Evolutionary conservation across 371 early-diverging fungal genomes (phyloP).

Genomic region (Mucor indicus): DNA sequence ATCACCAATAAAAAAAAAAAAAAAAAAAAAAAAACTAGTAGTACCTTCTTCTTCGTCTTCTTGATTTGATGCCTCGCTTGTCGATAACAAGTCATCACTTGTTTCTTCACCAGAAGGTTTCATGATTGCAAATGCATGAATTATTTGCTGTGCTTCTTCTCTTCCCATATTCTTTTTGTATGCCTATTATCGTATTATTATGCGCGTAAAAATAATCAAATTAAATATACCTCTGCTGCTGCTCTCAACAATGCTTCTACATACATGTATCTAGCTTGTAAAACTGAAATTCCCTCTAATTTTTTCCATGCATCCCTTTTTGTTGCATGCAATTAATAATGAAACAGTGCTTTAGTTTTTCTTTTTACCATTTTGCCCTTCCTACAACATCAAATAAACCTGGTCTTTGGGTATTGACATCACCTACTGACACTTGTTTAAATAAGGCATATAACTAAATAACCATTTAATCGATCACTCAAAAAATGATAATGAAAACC

Average conservation of each 20-base stretch:
- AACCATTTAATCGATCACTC: not conserved
- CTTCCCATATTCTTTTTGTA: conserved; percentile 22
- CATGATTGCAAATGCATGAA: conserved; percentile 41
- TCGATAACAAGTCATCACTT: conserved; percentile 18
- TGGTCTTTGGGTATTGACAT: conserved; percentile 35
- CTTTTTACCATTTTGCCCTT: conserved; percentile 45
- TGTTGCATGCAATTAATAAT: not conserved
- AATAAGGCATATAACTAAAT: conserved; percentile 47
- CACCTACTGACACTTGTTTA: conserved; percentile 45
- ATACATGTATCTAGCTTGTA: conserved; percentile 25
- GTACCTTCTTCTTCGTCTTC: no score
- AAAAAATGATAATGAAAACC: not conserved
- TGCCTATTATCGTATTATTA: no score
- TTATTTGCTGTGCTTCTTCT: conserved; percentile 28
- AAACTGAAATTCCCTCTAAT: conserved; percentile 17
- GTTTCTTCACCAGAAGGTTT: conserved; percentile 28
- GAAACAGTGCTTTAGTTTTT: not conserved
- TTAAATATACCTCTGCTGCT: conserved; percentile 23
- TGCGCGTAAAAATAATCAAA: no score
- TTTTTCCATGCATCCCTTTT: conserved; percentile 32
- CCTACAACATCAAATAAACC: conserved; percentile 51
- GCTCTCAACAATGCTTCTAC: conserved; percentile 26
- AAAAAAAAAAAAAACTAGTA: no score
- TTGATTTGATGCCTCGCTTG: no score
- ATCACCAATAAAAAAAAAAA: no score